Evolutionary conservation across 345 rosid species (phyloP).

Genomic region (Lepidium aucheri): DNA sequence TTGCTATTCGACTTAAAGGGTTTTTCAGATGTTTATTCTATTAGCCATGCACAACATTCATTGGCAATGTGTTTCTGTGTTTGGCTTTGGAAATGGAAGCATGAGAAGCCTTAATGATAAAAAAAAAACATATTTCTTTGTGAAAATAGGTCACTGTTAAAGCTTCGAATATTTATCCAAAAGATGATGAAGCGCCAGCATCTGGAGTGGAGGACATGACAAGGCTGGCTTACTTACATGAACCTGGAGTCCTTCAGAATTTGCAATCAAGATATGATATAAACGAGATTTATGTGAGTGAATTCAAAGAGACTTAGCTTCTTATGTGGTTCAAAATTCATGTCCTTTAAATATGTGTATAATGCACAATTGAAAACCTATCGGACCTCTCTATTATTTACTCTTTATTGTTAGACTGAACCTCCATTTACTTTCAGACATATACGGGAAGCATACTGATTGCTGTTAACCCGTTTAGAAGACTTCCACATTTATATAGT

Average conservation of each 20-base stretch:
- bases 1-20: not conserved
- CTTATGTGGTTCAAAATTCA: not conserved
- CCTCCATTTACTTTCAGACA: slow-evolving; percentile 45
- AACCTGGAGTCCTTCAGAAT: slow-evolving; percentile 96
- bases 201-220: slow-evolving; percentile 99
- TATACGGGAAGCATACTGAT: slow-evolving; percentile 91
- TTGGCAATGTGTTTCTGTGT: not conserved
- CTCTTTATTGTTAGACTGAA: not conserved
- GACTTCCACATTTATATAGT: slow-evolving; percentile 87
- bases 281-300: slow-evolving; percentile 91
- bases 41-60: not conserved
- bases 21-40: not conserved
- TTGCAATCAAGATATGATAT: slow-evolving; percentile 94
- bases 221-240: slow-evolving; percentile 94
- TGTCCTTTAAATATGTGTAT: not conserved
- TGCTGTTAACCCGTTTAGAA: slow-evolving; percentile 96
- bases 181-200: slow-evolving; percentile 81
- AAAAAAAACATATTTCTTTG: not conserved
- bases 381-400: not conserved
- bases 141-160: slow-evolving; percentile 54
- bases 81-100: not conserved
- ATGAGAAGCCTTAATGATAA: not conserved
- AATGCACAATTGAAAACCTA: not conserved
- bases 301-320: slow-evolving; percentile 40
- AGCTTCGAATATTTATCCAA: slow-evolving; percentile 66